Conservation (phyloP, 495 filamentous ascomycete species). For the Pyrenopolyporus hunteri region DNA sequence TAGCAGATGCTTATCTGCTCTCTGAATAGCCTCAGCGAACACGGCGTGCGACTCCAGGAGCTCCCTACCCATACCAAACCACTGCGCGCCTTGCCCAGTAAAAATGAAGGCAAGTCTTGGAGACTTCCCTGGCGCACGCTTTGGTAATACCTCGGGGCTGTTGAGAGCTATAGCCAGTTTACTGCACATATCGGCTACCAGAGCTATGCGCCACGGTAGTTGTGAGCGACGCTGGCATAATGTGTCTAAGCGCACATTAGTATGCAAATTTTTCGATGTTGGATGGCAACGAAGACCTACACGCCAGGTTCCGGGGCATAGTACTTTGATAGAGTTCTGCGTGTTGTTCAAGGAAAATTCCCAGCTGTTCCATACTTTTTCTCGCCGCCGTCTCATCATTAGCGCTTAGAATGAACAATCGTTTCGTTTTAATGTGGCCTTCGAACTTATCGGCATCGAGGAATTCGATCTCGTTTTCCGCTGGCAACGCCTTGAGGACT, state of each 20-base stretch:
- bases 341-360: slow-evolving; percentile 53
- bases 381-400: slow-evolving; percentile 38
- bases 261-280: not conserved
- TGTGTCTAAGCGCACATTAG: slow-evolving; percentile 38
- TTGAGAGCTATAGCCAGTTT: slow-evolving; percentile 44
- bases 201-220: slow-evolving; percentile 46
- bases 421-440: slow-evolving; percentile 33
- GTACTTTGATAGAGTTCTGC: slow-evolving; percentile 54
- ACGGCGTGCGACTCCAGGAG: slow-evolving; percentile 49
- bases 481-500: slow-evolving; percentile 25
- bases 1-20: slow-evolving; percentile 40
- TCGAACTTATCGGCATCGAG: slow-evolving; percentile 28
- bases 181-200: slow-evolving; percentile 46
- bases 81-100: slow-evolving; percentile 59
- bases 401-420: slow-evolving; percentile 33
- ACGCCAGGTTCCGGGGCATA: slow-evolving; percentile 48
- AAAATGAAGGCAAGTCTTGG: slow-evolving; percentile 50
- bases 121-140: slow-evolving; percentile 36
- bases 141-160: slow-evolving; percentile 43
- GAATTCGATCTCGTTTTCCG: slow-evolving; percentile 28
- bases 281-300: slow-evolving; percentile 12
- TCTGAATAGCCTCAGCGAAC: slow-evolving; percentile 43
- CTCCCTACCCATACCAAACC: slow-evolving; percentile 61
- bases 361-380: slow-evolving; percentile 37
- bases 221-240: slow-evolving; percentile 49